Evolutionary conservation across 1,284 basidiomycete genomes (phyloP), one percentile per base, ranked within the genome.

Genomic region (Earliella scabrosa): DNA sequence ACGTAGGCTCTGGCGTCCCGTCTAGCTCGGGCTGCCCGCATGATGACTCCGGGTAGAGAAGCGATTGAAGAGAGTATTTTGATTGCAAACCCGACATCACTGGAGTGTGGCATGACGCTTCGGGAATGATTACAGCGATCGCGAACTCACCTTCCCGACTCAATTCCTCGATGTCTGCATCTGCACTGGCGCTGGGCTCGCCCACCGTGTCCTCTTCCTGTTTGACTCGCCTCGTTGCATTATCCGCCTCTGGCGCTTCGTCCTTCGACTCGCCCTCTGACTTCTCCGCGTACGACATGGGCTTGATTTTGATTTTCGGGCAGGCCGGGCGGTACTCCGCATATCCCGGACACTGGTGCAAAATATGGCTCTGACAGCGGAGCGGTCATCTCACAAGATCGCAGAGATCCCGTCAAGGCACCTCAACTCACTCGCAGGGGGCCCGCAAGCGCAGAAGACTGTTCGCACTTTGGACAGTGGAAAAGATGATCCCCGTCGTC

Each of bases 391-490:
- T 11, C 10, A 14, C 16, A 5, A 9, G 16, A 13, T 9, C n/a
- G 24, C 36, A 16, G 13, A 10, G 4, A 10, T 18, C 24, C n/a
- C 13, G 8, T 10, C 10, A n/a, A 23, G 3, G 35, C 26, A 21
- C 31, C 21, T 34, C 23, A 18, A 62, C 60, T 49, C 52, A 62
- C 60, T 34, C 60, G 60, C 9, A 59, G 34, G n/a, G 50, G 51
- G 1, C 45, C 50, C 3, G 60, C 54, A 45, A 57, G 40, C 3
- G 57, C 44, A 48, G 50, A 57, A 7, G 43, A 34, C 34, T 46
- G 52, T 46, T 55, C 50, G 47, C 60, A 62, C 2, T 59, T 24
- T 0, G 60, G 60, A 24, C 60, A 62, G 43, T 62, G 60, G 46
- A 62, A 62, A 21, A 48, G 35, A 2, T 54, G 40, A 2, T 58